A percentile compares a stretch with the other conserved stretches of the same genome.
phyloP scores from a whole-genome alignment of 2,329 filamentous ascomycete genomes.

The Sporothrix inflata region DNA sequence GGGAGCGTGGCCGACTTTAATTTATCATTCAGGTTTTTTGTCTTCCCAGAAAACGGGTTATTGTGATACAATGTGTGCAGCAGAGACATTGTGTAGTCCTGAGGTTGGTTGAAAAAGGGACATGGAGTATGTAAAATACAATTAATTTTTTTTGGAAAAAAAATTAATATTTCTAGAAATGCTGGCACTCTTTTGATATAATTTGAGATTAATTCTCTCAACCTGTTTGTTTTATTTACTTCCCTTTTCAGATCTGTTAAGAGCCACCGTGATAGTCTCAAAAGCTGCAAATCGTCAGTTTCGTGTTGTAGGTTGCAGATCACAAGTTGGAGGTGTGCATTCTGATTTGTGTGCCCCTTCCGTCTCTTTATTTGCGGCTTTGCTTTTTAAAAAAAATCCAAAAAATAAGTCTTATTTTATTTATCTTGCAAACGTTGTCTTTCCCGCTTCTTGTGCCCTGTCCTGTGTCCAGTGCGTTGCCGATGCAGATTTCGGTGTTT shows the following conservation, averaged over 20 bases:
- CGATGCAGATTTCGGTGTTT: conserved; percentile 25
- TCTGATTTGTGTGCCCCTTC: not conserved
- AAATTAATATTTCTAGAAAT: not conserved
- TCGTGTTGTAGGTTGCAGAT: conserved; percentile 3
- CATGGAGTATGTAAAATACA: too few relatives aligned
- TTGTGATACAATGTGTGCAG: conserved; percentile 19
- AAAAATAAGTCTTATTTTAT: too few relatives aligned
- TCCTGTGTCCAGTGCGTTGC: conserved; percentile 10
- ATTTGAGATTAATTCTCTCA: not conserved
- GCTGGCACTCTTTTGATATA: not conserved
- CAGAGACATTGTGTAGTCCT: not conserved
- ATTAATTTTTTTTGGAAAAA: too few relatives aligned
- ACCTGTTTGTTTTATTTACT: not conserved
- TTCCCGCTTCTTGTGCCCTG: not conserved
- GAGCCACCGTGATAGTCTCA: not conserved
- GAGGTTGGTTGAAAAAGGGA: not conserved
- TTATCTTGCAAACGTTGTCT: not conserved
- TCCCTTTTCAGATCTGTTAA: not conserved
- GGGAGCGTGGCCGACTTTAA: not conserved
- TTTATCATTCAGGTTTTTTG: conserved; percentile 8
- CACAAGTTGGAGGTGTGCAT: not conserved
- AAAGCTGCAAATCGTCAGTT: not conserved
- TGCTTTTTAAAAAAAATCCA: too few relatives aligned
- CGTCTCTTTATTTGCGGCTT: not conserved
- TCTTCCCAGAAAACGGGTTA: conserved; percentile 16